Conservation (phyloP, 176 grass and related monocot genomes). For the Calamus simplicifolius region DNA sequence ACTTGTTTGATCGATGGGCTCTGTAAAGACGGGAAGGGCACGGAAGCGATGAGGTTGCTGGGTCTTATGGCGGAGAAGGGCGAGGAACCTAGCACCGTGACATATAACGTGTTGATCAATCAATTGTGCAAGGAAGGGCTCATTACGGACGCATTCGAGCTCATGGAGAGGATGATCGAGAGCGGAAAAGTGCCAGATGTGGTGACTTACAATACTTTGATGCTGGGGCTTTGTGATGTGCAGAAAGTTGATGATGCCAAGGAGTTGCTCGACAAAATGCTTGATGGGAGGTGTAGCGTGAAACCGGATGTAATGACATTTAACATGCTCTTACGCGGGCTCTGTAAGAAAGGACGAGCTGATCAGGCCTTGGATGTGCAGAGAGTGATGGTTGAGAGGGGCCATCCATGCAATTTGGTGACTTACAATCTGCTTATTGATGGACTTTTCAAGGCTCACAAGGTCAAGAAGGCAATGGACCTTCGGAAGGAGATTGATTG, state of each 20-base stretch:
- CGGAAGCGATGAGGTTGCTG: conserved; percentile 33
- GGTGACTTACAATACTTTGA: conserved; percentile 31
- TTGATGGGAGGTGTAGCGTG: conserved; percentile 18
- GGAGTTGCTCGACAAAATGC: conserved; percentile 35
- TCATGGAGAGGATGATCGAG: conserved; percentile 26
- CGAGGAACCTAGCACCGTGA: conserved; percentile 34
- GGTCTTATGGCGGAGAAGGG: conserved; percentile 45
- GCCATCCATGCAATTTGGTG: conserved; percentile 14
- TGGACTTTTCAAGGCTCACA: conserved; percentile 25
- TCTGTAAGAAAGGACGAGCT: conserved; percentile 38
- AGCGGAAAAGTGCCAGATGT: conserved; percentile 28
- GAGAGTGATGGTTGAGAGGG: conserved; percentile 25
- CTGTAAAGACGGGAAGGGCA: conserved; percentile 40
- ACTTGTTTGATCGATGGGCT: conserved; percentile 47
- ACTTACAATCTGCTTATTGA: conserved; percentile 39
- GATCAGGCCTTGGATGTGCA: conserved; percentile 26
- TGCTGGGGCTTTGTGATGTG: conserved; percentile 32
- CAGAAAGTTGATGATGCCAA: conserved; percentile 29
- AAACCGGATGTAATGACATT: conserved; percentile 37
- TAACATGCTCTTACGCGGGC: conserved; percentile 50
- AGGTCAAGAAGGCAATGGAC: conserved; percentile 19
- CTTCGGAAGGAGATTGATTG: conserved; percentile 25
- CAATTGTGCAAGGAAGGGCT: conserved; percentile 29
- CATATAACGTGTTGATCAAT: conserved; percentile 40
- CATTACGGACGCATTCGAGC: conserved; percentile 24